A percentile compares a stretch with the other conserved stretches of the same genome.
Conservation (phyloP, 2,329 filamentous ascomycete genomes). For the Neopestalotiopsis sp. region DNA sequence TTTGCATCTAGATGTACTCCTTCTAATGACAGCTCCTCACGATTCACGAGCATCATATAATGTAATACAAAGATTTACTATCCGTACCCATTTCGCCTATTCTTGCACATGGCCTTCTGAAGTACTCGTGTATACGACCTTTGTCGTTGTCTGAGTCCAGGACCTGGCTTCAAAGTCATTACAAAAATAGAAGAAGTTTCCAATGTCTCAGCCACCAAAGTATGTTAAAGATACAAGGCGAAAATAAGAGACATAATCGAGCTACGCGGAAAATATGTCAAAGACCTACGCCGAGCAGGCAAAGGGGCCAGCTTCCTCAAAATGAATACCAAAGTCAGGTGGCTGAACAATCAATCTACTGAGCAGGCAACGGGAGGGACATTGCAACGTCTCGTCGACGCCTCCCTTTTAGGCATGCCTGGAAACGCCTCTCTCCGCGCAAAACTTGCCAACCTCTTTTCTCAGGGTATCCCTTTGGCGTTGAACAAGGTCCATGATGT, state of each 20-base stretch:
- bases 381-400: background rate
- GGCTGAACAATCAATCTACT: background rate
- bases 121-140: no score
- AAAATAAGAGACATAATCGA: no score
- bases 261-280: no score
- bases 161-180: no score
- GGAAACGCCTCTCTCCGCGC: slow-evolving; percentile 59
- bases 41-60: background rate
- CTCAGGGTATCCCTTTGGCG: slow-evolving; percentile 69
- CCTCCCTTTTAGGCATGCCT: slow-evolving; percentile 22
- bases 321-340: no score
- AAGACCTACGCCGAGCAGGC: no score
- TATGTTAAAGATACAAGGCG: no score
- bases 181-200: no score
- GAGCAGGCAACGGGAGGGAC: background rate
- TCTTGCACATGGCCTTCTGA: background rate
- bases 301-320: no score
- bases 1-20: background rate
- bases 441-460: slow-evolving; percentile 80
- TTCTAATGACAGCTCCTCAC: background rate
- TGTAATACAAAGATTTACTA: background rate
- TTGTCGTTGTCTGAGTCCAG: no score
- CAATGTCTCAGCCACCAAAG: no score
- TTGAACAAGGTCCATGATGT: slow-evolving; percentile 71
- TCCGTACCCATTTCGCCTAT: background rate